A percentile compares a stretch with the other conserved stretches of the same genome.
Evolutionary conservation across 1,284 basidiomycete species (phyloP).

Genomic region (Mycosarcoma mackinlayi): DNA sequence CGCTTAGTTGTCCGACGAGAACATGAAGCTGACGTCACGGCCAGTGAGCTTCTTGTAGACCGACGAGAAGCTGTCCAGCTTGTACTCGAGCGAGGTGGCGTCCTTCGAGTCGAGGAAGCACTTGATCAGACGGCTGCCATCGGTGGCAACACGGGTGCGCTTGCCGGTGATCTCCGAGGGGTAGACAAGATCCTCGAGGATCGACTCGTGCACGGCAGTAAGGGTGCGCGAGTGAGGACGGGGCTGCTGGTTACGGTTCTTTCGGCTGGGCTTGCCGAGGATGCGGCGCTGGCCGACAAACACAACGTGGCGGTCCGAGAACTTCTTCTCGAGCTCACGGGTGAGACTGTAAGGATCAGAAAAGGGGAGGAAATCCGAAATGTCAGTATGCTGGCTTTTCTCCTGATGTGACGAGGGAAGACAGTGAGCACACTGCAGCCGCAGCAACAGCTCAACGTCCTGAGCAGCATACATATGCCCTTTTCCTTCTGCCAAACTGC

Average conservation of each 20-base stretch:
- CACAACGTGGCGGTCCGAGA: slow-evolving; percentile 97
- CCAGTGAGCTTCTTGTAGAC: slow-evolving; percentile 94
- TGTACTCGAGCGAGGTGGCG: slow-evolving; percentile 98
- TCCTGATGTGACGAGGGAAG: not conserved
- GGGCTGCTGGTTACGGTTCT: slow-evolving; percentile 92
- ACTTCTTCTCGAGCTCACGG: slow-evolving; percentile 99
- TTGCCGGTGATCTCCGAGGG: slow-evolving; percentile 99
- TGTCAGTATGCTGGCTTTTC: slow-evolving; percentile 20
- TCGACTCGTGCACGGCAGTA: slow-evolving; percentile 96
- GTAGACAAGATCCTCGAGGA: slow-evolving; percentile 98
- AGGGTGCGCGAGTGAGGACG: slow-evolving; percentile 96
- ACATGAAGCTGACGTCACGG: slow-evolving; percentile 79
- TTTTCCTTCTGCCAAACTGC: too few species aligned
- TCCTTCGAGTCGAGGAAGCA: slow-evolving; percentile 96
- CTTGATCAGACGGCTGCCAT: slow-evolving; percentile 67
- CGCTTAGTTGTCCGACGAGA: slow-evolving; percentile 56
- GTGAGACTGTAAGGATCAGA: slow-evolving; percentile 78
- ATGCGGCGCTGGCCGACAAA: slow-evolving; percentile 99
- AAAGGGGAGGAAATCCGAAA: not conserved
- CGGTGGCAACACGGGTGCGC: slow-evolving; percentile 78
- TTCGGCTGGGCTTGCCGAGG: slow-evolving; percentile 95
- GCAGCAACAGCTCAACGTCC: slow-evolving; percentile 10
- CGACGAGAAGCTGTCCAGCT: slow-evolving; percentile 94
- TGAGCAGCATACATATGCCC: too few species aligned
- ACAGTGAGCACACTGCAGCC: not conserved